These are phyloP conservation scores for Phytophthora multivora DNA, from an alignment of 352 stramenopile species.

Conservation along the genomic window DNA sequence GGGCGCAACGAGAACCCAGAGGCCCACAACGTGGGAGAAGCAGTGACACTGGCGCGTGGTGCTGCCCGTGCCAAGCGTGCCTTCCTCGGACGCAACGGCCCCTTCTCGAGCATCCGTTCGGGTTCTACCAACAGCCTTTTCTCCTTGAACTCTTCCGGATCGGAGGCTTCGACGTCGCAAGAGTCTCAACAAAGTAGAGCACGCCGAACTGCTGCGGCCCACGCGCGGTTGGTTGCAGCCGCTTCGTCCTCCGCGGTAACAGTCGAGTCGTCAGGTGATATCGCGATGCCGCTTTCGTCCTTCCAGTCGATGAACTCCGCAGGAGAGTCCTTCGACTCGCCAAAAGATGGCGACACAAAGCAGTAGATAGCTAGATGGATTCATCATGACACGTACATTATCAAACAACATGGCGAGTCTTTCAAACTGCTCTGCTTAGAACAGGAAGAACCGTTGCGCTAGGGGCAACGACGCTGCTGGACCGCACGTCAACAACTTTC, in stretches of 20 bases:
- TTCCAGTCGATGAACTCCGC: conserved; percentile 34
- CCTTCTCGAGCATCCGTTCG: conserved; percentile 35
- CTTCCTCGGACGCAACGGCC: conserved; percentile 47
- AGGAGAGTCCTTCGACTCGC: conserved; percentile 28
- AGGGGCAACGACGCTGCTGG: conserved; percentile 86
- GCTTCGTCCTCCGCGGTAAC: conserved; percentile 32
- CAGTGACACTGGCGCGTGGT: conserved; percentile 48
- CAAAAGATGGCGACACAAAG: conserved; percentile 26
- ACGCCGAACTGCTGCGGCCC: conserved; percentile 20
- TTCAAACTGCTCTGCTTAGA: conserved; percentile 55
- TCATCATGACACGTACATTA: conserved; percentile 27
- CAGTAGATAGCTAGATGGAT: conserved; percentile 26
- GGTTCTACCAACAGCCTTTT: conserved; percentile 37
- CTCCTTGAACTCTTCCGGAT: conserved; percentile 35
- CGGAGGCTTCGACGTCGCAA: conserved; percentile 16
- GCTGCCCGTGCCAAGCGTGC: conserved; percentile 61
- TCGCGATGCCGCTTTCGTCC: conserved; percentile 26
- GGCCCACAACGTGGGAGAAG: conserved; percentile 54
- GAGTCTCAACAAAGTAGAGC: conserved; percentile 12
- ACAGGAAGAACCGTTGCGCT: conserved; percentile 94
- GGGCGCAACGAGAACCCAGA: conserved; percentile 72
- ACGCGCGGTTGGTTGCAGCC: conserved; percentile 27
- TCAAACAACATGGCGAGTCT: conserved; percentile 4
- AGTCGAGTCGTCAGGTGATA: conserved; percentile 29
- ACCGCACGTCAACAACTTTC: conserved; percentile 87